Evolutionary conservation across 768 basidiomycete species (phyloP), one percentile per base, ranked within the genome.

Genomic region (Tylopilus vinaceipallidus): DNA sequence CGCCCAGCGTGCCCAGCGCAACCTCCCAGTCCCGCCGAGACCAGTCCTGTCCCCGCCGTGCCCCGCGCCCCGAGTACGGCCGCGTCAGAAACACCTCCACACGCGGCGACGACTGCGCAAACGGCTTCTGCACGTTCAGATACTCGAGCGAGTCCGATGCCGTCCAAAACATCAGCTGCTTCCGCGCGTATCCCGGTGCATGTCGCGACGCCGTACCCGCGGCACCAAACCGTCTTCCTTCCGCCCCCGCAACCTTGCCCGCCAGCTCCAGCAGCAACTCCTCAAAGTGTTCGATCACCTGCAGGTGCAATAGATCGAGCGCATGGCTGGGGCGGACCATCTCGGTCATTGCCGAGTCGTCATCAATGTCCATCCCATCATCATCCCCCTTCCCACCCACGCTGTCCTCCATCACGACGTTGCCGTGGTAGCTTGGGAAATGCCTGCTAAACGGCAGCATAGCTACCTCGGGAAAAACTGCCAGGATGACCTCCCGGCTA

Each of bases 31-130:
- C 86, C 44, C 74, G 70, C 39, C 78, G 71, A 12, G 83, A 74
- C 88, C 88, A 92, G 54, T 91, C 86, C 59, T 82, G 78, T 2
- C 89, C 89, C n/a, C 78, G 68, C 39, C 86, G 76, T 14, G 79
- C 78, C 0, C 85, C 86, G 24, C 52, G 66, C 19, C 68, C 70
- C 30, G 68, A 62, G 53, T 78, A 74, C 35, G 82, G 75, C 40
- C 69, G 69, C 45, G 66, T 74, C 45, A 84, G 66, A 62, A 86
- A 87, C 29, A 71, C 68, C 23, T 75, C 75, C 36, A 82, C 65
- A 20, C 74, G 69, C 6, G 83, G 82, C 30, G 71, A 74, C 23
- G 68, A 69, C 24, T 34, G 46, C 29, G 56, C 54, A 23, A 67
- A 54, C 36, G 47, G 55, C 57, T 66, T 73, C 64, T 73, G 77